A percentile compares a stretch with the other conserved stretches of the same genome.
phyloP scores from a whole-genome alignment of 345 rosid species.

The Abelmoschus esculentus region DNA sequence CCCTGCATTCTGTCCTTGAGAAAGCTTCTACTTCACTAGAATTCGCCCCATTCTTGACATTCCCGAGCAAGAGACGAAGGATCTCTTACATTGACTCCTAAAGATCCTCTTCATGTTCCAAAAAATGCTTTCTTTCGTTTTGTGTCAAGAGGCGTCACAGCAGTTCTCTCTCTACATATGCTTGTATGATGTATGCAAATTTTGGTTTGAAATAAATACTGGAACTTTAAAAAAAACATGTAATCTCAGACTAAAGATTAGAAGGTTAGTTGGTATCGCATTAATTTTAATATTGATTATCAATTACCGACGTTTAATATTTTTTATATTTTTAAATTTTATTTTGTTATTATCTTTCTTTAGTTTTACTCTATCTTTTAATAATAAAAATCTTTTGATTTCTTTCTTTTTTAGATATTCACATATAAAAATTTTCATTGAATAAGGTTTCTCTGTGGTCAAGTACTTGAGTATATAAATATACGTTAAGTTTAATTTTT shows the following conservation, averaged over 20 bases:
- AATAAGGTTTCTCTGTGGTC: too few relatives aligned
- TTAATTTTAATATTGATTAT: too few relatives aligned
- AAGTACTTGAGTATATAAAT: too few relatives aligned
- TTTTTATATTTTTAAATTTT: too few relatives aligned
- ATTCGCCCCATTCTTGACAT: constrained; percentile 29
- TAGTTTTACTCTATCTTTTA: too few relatives aligned
- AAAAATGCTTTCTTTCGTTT: neutral
- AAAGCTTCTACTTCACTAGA: constrained; percentile 33
- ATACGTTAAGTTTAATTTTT: too few relatives aligned
- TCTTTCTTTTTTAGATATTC: too few relatives aligned
- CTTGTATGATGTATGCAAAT: neutral
- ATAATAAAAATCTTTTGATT: too few relatives aligned
- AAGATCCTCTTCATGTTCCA: constrained; percentile 30
- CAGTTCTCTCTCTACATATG: neutral
- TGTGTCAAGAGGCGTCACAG: neutral
- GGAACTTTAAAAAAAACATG: neutral
- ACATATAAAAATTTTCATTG: too few relatives aligned
- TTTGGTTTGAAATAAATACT: neutral
- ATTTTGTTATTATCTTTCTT: too few relatives aligned
- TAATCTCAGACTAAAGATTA: neutral
- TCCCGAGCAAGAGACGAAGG: constrained; percentile 40
- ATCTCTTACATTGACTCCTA: constrained; percentile 34
- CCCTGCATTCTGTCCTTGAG: constrained; percentile 35
- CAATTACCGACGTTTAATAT: too few relatives aligned
- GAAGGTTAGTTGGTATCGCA: neutral